Conservation (phyloP, 768 basidiomycete species). For the Panus rudis region DNA sequence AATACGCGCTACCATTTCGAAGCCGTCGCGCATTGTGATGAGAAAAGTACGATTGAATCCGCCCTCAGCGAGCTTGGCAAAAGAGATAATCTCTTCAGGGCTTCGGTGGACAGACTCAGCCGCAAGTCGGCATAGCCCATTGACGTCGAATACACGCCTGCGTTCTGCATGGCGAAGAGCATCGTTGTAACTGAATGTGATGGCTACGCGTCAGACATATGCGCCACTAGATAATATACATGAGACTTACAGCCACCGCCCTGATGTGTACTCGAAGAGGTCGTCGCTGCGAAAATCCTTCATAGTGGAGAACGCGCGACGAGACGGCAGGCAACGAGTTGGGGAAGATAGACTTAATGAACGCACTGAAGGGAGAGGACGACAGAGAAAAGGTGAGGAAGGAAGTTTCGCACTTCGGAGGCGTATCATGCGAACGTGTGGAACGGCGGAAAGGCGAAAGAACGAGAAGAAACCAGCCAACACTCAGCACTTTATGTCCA, state of each 20-base stretch:
- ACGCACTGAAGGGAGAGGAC: neutral
- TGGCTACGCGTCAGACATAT: constrained; percentile 17
- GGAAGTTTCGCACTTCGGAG: no score
- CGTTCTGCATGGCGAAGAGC: constrained; percentile 40
- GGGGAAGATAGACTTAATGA: no score
- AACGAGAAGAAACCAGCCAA: no score
- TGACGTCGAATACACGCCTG: constrained; percentile 32
- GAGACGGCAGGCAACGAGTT: neutral
- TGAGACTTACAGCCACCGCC: constrained; percentile 36
- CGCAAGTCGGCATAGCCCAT: constrained; percentile 33
- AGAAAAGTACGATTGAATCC: constrained; percentile 27
- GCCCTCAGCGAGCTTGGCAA: constrained; percentile 36
- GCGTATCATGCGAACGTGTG: no score
- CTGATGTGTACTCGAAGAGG: constrained; percentile 37
- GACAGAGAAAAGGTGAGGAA: no score
- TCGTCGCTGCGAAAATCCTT: constrained; percentile 24
- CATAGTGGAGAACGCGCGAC: constrained; percentile 6
- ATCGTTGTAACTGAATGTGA: constrained; percentile 32
- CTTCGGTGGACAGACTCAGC: constrained; percentile 31
- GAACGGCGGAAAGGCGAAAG: no score
- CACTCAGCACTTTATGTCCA: no score
- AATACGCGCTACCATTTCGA: constrained; percentile 17
- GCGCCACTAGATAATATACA: constrained; percentile 19
- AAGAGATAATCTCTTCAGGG: constrained; percentile 26
- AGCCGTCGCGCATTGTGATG: constrained; percentile 20